These are phyloP conservation scores for Chrysoporthe deuterocubensis DNA, from an alignment of 2,329 filamentous ascomycete genomes.

Conservation along the genomic window DNA sequence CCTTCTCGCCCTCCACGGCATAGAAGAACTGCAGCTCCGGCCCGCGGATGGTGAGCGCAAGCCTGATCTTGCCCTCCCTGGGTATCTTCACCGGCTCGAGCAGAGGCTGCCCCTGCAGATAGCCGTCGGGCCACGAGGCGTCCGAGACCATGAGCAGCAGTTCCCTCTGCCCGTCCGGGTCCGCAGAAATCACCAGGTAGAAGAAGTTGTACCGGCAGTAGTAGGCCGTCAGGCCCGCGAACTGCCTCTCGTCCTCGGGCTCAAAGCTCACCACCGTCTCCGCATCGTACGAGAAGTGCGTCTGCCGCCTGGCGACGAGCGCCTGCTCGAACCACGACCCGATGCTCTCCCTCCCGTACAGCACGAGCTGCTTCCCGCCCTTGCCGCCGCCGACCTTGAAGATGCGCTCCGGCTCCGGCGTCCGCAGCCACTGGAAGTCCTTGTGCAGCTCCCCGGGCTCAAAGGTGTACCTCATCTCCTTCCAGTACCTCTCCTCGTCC, in stretches of 20 bases:
- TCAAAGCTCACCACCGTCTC: conserved; percentile 59
- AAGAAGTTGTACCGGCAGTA: conserved; percentile 70
- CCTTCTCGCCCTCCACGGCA: conserved; percentile 47
- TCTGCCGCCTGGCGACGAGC: conserved; percentile 58
- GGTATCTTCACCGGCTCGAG: conserved; percentile 53
- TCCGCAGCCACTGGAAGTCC: conserved; percentile 63
- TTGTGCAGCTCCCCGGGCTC: conserved; percentile 42
- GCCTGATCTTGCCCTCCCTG: conserved; percentile 56
- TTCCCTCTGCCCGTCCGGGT: conserved; percentile 60
- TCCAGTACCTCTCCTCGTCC: conserved; percentile 57
- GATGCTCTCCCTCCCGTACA: conserved; percentile 56
- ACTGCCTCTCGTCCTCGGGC: conserved; percentile 62
- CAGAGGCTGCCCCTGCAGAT: conserved; percentile 47
- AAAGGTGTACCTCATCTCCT: conserved; percentile 53
- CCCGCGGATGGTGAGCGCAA: conserved; percentile 57
- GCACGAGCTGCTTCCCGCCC: conserved; percentile 45
- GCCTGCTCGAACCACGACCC: conserved; percentile 65
- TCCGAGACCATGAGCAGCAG: conserved; percentile 61
- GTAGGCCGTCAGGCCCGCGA: conserved; percentile 64
- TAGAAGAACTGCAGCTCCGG: conserved; percentile 60
- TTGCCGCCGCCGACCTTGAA: conserved; percentile 46
- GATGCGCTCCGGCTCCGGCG: conserved; percentile 58
- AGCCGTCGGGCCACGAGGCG: conserved; percentile 57
- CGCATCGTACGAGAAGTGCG: conserved; percentile 64
- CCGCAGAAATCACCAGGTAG: conserved; percentile 63